Conservation (phyloP, 768 basidiomycete genomes). For the Amyloporia xantha region DNA sequence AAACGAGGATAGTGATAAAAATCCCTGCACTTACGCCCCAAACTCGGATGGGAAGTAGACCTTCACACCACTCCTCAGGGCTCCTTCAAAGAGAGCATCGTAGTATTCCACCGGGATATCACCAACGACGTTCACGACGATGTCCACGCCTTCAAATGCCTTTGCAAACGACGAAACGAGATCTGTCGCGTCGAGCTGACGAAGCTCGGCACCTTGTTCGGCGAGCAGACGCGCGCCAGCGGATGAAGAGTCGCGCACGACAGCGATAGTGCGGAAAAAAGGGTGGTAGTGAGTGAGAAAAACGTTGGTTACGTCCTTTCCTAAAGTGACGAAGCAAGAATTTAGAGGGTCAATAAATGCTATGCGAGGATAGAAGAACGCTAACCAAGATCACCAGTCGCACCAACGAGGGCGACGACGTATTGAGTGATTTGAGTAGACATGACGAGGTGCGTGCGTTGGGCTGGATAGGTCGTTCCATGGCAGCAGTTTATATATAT, state of each 20-base stretch:
- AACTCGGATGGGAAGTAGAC: constrained; percentile 18
- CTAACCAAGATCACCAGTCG: constrained; percentile 1
- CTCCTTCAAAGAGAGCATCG: constrained; percentile 7
- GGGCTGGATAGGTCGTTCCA: too few relatives aligned
- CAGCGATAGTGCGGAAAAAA: constrained; percentile 12
- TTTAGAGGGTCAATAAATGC: too few relatives aligned
- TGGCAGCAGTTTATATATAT: too few relatives aligned
- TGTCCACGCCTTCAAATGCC: constrained; percentile 16
- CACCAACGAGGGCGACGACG: constrained; percentile 1
- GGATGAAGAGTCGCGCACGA: constrained; percentile 12
- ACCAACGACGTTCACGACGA: constrained; percentile 15
- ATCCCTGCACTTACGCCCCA: constrained; percentile 9
- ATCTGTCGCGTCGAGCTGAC: constrained; percentile 2
- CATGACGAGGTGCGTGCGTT: background rate
- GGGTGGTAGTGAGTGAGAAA: constrained; percentile 10
- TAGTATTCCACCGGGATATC: background rate
- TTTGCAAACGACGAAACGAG: background rate
- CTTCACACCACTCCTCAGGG: constrained; percentile 11
- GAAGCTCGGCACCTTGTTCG: constrained; percentile 12
- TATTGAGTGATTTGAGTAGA: background rate
- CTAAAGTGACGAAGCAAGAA: background rate
- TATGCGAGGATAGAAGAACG: background rate
- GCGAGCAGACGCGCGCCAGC: constrained; percentile 8
- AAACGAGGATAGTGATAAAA: too few relatives aligned
- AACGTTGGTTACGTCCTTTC: constrained; percentile 3